A percentile compares a stretch with the other conserved stretches of the same genome.
Conservation (phyloP, 2,329 filamentous ascomycete genomes). For the Hypoxylon sp. region DNA sequence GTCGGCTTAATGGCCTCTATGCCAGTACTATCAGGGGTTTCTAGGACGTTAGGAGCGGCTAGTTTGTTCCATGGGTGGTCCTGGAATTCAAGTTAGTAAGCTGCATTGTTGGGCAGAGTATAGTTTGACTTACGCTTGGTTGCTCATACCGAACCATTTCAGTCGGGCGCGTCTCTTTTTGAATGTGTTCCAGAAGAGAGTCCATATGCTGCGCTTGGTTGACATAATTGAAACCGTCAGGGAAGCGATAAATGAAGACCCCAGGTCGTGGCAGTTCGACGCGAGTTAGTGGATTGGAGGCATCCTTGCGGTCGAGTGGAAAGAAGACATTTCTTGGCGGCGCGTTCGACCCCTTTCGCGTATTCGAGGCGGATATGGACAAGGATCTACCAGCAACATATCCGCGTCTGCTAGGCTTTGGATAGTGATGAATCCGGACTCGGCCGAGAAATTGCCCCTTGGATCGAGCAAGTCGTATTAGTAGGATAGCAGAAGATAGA, state of each 20-base stretch:
- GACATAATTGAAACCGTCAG: slow-evolving; percentile 20
- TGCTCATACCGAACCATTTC: slow-evolving; percentile 2
- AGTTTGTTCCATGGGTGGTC: slow-evolving; percentile 23
- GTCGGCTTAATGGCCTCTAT: slow-evolving; percentile 10
- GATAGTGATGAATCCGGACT: slow-evolving; percentile 5
- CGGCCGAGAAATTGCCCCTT: slow-evolving; percentile 15
- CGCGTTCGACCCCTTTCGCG: too few species aligned
- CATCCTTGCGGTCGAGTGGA: slow-evolving; percentile 17
- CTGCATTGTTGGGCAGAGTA: background rate
- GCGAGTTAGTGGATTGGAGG: slow-evolving; percentile 7
- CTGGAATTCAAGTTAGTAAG: background rate
- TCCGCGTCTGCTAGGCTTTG: background rate
- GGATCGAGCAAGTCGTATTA: slow-evolving; percentile 9
- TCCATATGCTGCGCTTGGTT: slow-evolving; percentile 27
- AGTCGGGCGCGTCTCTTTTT: slow-evolving; percentile 8
- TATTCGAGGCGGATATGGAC: background rate
- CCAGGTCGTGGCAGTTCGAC: slow-evolving; percentile 14
- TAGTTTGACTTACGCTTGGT: slow-evolving; percentile 9
- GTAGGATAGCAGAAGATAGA: slow-evolving; percentile 6
- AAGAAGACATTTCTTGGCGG: slow-evolving; percentile 13
- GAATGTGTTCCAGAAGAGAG: slow-evolving; percentile 5
- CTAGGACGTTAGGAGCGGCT: background rate
- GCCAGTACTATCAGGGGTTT: background rate
- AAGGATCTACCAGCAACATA: background rate
- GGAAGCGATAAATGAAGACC: slow-evolving; percentile 26